Evolutionary conservation across 768 basidiomycete genomes (phyloP).

Genomic region (Phlegmacium glaucopus): DNA sequence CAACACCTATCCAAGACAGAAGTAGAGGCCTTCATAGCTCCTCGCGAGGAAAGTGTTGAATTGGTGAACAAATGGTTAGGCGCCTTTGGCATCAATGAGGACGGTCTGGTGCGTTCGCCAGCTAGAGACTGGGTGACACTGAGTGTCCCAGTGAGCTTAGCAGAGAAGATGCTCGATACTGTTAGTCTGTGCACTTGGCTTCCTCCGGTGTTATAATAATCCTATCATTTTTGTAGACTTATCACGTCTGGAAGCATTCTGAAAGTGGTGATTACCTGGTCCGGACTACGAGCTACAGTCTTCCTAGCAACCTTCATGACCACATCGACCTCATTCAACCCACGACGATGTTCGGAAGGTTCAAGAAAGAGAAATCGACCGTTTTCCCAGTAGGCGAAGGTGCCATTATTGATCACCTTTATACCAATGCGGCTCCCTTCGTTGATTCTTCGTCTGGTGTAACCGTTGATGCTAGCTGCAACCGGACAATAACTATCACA

Average conservation of each 20-base stretch:
- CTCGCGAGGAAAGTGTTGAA: slow-evolving; percentile 49
- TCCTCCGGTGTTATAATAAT: not conserved
- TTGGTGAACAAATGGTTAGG: slow-evolving; percentile 60
- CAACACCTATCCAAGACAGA: slow-evolving; percentile 61
- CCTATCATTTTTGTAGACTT: slow-evolving; percentile 36
- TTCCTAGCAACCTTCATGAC: slow-evolving; percentile 52
- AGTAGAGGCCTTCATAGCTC: slow-evolving; percentile 59
- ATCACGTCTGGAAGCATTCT: slow-evolving; percentile 49
- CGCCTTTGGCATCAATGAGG: slow-evolving; percentile 47
- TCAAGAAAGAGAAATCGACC: slow-evolving; percentile 41
- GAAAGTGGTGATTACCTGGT: slow-evolving; percentile 47
- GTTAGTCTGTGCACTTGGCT: slow-evolving; percentile 9
- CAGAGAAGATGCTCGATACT: slow-evolving; percentile 69
- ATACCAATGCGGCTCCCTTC: not conserved
- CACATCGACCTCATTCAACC: slow-evolving; percentile 69
- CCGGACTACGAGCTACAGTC: slow-evolving; percentile 62
- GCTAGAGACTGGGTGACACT: slow-evolving; percentile 68
- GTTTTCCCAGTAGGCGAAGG: slow-evolving; percentile 29
- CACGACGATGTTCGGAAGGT: slow-evolving; percentile 63
- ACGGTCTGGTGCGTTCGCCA: slow-evolving; percentile 47
- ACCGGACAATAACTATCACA: slow-evolving; percentile 42
- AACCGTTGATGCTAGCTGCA: slow-evolving; percentile 47
- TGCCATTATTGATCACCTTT: no score
- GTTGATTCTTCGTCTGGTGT: slow-evolving; percentile 25
- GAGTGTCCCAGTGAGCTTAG: slow-evolving; percentile 51